Conservation (phyloP, 176 grass and related monocot genomes). For the Cenchrus fungigraminus region DNA sequence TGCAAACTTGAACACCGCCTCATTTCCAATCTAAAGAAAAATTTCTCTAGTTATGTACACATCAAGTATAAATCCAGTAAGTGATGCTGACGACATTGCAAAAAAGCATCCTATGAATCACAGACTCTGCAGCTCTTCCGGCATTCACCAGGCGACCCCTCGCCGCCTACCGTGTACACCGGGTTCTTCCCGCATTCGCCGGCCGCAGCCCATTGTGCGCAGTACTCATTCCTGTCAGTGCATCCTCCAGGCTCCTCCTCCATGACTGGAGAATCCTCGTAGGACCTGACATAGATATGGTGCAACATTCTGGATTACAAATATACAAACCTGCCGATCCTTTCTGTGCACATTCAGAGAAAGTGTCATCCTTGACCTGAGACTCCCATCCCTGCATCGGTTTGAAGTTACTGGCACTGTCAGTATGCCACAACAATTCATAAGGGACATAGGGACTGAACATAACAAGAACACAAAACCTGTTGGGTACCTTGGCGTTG, state of each 20-base stretch:
- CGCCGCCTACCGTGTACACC: conserved; percentile 43
- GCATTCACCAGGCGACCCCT: conserved; percentile 45
- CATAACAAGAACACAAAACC: background rate
- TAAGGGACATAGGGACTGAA: background rate
- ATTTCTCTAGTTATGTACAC: conserved; percentile 16
- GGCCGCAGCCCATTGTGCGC: conserved; percentile 31
- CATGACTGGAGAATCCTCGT: background rate
- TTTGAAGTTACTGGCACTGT: background rate
- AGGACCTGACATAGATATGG: conserved; percentile 31
- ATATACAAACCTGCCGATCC: conserved; percentile 45
- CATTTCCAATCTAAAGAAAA: background rate
- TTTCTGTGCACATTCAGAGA: conserved; percentile 58
- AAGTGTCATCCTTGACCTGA: conserved; percentile 56
- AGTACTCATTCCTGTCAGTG: conserved; percentile 24
- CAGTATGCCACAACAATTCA: background rate
- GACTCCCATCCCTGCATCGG: conserved; percentile 46
- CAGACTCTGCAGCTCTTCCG: conserved; percentile 51
- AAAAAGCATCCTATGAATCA: background rate
- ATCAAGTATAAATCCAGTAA: background rate
- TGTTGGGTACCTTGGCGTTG: conserved; percentile 47
- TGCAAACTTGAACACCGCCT: background rate
- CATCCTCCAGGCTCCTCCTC: background rate
- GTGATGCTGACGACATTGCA: background rate
- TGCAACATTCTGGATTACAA: background rate
- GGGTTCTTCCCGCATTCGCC: conserved; percentile 42